Base-by-base conservation (phyloP, 2,329 filamentous ascomycete genomes). In the Fusarium domesticum region DNA sequence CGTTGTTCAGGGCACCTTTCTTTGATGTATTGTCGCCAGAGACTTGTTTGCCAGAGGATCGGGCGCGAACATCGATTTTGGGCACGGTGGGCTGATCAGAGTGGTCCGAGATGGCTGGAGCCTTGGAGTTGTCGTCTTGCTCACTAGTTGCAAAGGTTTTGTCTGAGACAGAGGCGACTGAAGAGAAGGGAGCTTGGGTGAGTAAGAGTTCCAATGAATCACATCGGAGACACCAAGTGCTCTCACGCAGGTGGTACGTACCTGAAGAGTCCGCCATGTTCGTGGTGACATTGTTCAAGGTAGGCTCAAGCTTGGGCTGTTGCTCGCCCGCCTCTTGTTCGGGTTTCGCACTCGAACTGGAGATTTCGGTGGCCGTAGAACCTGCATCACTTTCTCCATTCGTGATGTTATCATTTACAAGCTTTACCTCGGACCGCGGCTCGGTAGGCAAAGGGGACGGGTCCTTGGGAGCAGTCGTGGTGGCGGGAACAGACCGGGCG, bases 41-140 rank as follows among this genome's bases (percentile, higher is more conserved):
- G 18, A 39, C 16, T 32, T 40, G 32, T 33, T 42, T 41, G 43
- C 42, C 37, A n/a, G 45, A 28, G 30, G 44, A 25, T 38, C 45
- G 53, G 37, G 39, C 40, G 30, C 25, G 48, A 36, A 37, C 30
- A 39, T 48, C 34, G 34, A 20, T 18, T 33, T 53, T 48, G 35
- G 52, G 47, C 28, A 35, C 40, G 11, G 43, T 55, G 56, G 58
- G 54, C 46, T 59, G 58, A 53, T 57, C 48, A 32, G 31, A 41
- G 54, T 50, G 50, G 38, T 48, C 49, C 37, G 48, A 51, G 45
- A 20, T 41, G 30, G 45, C 15, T 28, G 46, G 28, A 16, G 39
- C 44, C 47, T 51, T 56, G 38, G 46, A 33, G 33, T 41, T 31
- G 37, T 51, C 42, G 12, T 56, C 43, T 12, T 36, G 45, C 18